Base-by-base conservation (phyloP, 352 stramenopile species). In the Globisporangium paroecandrum region DNA sequence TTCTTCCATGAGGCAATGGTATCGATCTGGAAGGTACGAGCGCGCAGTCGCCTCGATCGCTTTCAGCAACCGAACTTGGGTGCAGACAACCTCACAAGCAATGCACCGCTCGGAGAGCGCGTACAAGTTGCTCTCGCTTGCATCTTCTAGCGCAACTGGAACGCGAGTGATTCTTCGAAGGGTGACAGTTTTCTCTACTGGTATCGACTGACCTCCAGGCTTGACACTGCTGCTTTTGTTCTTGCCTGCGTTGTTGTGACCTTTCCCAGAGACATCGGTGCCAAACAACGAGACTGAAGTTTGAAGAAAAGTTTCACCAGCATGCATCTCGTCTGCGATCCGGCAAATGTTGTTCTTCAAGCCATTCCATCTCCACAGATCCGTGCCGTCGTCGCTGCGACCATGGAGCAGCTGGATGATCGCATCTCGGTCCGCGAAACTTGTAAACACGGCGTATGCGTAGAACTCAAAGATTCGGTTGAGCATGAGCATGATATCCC, bases 401-500 rank as follows among this genome's bases (percentile, higher is more conserved):
- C 75, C 72, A 1, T 77, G 76, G 54, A 93, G 82, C 12, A 91
- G 74, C 7, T 81, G 62, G n/a, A 71, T 62, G 4, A 88, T 78
- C 18, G 86, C 74, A 12, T 82, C 74, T 38, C 70, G 68, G 9
- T 78, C 60, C 9, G 85, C 65, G 43, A 91, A 92, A 51, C 69
- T 90, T 13, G 82, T 90, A 62, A 94, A 90, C 36, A 90, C 77
- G 8, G 81, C 79, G 64, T 91, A 94, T 51, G 89, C 58, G 34
- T 92, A 83, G 70, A 94, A 92, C 69, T 96, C 86, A 34, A 91
- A 90, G 25, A 94, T 59, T 57, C 85, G 87, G 63, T 89, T 85
- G n/a, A 96, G 73, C 58, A 80, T 76, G 36, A 81, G 66, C 66
- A 93, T 89, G 24, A 85, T 71, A 36, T 94, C 82, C 80, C 82